These are phyloP conservation scores for Calamus simplicifolius DNA, from an alignment of 176 grass and related monocot genomes.

Conservation along the genomic window DNA sequence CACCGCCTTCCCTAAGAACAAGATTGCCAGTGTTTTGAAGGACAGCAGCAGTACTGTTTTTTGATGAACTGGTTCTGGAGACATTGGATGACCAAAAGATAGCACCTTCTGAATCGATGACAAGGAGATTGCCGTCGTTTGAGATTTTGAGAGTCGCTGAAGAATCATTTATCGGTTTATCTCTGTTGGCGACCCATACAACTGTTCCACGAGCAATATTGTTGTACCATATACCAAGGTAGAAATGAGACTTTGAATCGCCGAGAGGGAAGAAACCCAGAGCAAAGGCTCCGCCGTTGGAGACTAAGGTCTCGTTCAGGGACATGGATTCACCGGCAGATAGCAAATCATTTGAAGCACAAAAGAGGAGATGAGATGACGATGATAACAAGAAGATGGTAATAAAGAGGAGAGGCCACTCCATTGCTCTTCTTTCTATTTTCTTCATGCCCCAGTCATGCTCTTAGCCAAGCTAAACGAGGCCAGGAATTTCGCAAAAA, in stretches of 20 bases:
- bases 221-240: slow-evolving; percentile 44
- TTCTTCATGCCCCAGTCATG: too few relatives aligned
- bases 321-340: slow-evolving; percentile 21
- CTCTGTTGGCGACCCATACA: slow-evolving; percentile 47
- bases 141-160: slow-evolving; percentile 4
- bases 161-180: slow-evolving; percentile 13
- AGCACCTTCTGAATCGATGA: slow-evolving; percentile 12
- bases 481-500: too few relatives aligned
- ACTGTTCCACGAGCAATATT: slow-evolving; percentile 19
- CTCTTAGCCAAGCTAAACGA: too few relatives aligned
- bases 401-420: too few relatives aligned
- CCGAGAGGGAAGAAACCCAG: slow-evolving; percentile 39
- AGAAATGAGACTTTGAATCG: background rate
- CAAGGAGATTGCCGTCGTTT: slow-evolving; percentile 13
- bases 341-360: slow-evolving; percentile 23
- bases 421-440: too few relatives aligned
- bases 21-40: slow-evolving; percentile 24
- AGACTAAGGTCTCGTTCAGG: slow-evolving; percentile 15
- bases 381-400: too few relatives aligned
- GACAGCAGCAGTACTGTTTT: background rate
- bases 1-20: background rate
- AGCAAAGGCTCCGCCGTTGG: slow-evolving; percentile 21
- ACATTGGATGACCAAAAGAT: slow-evolving; percentile 23
- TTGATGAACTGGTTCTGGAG: background rate
- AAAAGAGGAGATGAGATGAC: background rate